These are phyloP conservation scores for Corymbia maculata DNA, from an alignment of 345 rosid species.

Conservation along the genomic window DNA sequence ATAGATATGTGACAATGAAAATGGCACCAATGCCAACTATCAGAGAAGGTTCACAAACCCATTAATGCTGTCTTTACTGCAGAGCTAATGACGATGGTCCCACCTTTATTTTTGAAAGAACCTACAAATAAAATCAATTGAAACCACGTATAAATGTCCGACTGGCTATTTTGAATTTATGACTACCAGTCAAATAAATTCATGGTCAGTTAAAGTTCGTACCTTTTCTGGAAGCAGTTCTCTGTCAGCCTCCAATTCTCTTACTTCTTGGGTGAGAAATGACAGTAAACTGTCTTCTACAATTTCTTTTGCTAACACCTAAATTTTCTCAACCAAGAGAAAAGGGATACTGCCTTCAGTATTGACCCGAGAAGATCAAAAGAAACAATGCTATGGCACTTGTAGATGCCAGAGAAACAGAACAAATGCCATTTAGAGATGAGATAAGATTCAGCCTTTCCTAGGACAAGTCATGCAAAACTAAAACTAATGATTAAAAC, in stretches of 20 bases:
- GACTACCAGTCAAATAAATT: background rate
- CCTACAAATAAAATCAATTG: conserved; percentile 27
- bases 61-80: conserved; percentile 64
- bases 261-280: conserved; percentile 56
- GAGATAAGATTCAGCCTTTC: background rate
- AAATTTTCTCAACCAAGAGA: conserved; percentile 10
- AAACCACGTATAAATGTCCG: background rate
- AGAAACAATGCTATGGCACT: background rate
- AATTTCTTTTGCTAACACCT: conserved; percentile 92
- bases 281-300: conserved; percentile 72
- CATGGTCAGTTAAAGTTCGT: background rate
- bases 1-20: background rate
- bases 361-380: background rate
- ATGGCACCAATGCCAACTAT: background rate
- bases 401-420: background rate
- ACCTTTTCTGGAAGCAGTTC: conserved; percentile 48
- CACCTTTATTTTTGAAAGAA: conserved; percentile 64
- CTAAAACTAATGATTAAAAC: background rate
- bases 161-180: background rate
- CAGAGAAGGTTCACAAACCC: conserved; percentile 46
- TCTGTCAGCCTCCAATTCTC: conserved; percentile 33
- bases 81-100: conserved; percentile 78
- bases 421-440: background rate
- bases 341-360: background rate
- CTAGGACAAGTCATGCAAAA: background rate